phyloP scores from a whole-genome alignment of 1,284 basidiomycete species.

The Boletus sp. region DNA sequence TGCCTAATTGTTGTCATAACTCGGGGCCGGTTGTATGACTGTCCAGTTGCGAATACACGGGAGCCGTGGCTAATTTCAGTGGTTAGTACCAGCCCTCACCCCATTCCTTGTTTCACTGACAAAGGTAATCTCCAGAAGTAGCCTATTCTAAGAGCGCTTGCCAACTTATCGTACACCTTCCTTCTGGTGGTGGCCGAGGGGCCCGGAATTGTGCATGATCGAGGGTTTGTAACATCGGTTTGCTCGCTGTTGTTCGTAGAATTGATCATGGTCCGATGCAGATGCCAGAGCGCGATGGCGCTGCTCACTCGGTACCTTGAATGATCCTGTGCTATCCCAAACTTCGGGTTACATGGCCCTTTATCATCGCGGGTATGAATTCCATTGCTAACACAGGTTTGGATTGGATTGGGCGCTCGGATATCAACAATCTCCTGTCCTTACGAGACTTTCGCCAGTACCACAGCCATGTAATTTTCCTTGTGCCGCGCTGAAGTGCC shows the following conservation, averaged over 20 bases:
- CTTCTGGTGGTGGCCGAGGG: not conserved
- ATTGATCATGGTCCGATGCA: not conserved
- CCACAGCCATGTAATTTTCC: conserved; percentile 6
- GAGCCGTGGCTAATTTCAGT: no score
- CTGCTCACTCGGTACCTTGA: not conserved
- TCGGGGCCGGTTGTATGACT: no score
- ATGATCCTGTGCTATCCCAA: not conserved
- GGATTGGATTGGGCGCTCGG: not conserved
- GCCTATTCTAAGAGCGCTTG: no score
- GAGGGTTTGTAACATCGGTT: not conserved
- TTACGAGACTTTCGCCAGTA: conserved; percentile 3
- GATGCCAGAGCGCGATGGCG: no score
- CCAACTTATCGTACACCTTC: not conserved
- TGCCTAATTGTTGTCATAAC: no score
- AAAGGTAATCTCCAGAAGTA: not conserved
- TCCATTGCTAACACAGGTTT: not conserved
- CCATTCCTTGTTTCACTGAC: not conserved
- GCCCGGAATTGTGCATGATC: not conserved
- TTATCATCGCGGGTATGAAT: not conserved
- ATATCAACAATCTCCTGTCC: not conserved
- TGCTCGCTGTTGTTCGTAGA: not conserved
- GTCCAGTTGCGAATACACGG: no score
- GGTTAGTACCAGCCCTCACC: no score
- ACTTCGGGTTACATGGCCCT: not conserved
- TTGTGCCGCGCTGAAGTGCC: not conserved